Conservation (phyloP, 805 yeast species). For the Priceomyces fermenticarens region DNA sequence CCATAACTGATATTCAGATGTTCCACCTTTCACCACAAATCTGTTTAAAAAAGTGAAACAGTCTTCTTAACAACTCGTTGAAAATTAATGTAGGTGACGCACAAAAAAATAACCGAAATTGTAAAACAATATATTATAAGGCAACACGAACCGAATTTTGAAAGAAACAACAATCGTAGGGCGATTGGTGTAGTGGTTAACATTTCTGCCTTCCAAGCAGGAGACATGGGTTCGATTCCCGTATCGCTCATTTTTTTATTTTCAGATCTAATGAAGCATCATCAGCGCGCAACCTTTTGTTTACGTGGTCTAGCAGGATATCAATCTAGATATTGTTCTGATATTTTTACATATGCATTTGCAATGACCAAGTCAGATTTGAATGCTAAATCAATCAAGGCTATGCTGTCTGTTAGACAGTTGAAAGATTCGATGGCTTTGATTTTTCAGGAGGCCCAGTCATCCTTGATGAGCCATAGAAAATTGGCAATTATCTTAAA, state of each 20-base stretch:
- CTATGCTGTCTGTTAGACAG: constrained; percentile 19
- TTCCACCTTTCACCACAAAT: too few relatives aligned
- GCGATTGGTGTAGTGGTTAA: constrained; percentile 91
- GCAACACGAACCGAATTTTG: not conserved
- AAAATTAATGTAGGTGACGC: too few relatives aligned
- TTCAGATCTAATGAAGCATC: not conserved
- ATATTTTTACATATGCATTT: not conserved
- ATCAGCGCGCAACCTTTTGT: not conserved
- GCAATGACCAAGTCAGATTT: not conserved
- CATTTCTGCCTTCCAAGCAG: constrained; percentile 93
- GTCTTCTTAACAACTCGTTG: too few relatives aligned
- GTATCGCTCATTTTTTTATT: constrained; percentile 62
- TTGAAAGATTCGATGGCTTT: constrained; percentile 49
- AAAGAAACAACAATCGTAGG: constrained; percentile 28
- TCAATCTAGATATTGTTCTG: too few relatives aligned
- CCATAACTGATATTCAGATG: too few relatives aligned
- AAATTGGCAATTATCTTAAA: constrained; percentile 65
- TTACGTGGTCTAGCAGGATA: not conserved
- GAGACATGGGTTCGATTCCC: constrained; percentile 95
- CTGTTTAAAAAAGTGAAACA: too few relatives aligned
- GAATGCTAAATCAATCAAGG: constrained; percentile 14
- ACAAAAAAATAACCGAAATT: not conserved
- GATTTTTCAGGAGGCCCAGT: constrained; percentile 79
- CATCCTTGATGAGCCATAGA: constrained; percentile 69
- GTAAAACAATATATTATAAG: not conserved